Conservation (phyloP, 2,329 filamentous ascomycete genomes). For the Pseudogymnoascus sp. region DNA sequence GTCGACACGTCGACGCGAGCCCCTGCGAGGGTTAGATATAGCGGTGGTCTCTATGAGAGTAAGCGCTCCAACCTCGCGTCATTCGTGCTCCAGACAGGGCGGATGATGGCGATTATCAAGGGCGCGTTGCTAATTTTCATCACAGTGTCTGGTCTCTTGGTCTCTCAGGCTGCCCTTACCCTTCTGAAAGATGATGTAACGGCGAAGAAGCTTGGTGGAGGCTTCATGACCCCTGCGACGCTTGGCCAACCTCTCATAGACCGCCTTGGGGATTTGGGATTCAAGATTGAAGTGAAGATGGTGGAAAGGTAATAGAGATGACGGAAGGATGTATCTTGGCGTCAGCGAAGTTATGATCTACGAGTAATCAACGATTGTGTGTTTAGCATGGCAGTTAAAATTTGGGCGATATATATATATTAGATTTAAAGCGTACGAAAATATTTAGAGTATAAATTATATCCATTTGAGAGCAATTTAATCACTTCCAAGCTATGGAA, state of each 20-base stretch:
- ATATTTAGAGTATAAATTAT: background rate
- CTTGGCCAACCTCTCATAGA: conserved; percentile 63
- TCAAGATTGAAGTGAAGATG: conserved; percentile 54
- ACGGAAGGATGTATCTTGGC: background rate
- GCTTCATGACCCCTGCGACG: conserved; percentile 65
- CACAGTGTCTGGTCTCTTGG: conserved; percentile 57
- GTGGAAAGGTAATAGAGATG: conserved; percentile 17
- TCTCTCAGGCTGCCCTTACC: conserved; percentile 58
- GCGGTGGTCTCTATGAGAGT: conserved; percentile 61
- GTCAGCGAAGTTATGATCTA: background rate
- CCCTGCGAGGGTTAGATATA: conserved; percentile 47
- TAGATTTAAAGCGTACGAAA: background rate
- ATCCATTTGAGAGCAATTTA: background rate
- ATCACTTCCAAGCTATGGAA: too few species aligned
- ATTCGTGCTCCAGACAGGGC: background rate
- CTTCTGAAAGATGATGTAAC: conserved; percentile 50
- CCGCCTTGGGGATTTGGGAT: conserved; percentile 52
- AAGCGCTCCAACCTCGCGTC: conserved; percentile 29
- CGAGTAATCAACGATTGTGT: background rate
- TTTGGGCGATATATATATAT: background rate
- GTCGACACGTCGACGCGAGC: conserved; percentile 37
- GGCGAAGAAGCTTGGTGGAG: conserved; percentile 52
- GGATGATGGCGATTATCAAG: background rate
- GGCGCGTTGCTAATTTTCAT: conserved; percentile 12
- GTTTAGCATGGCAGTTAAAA: background rate